A percentile compares a stretch with the other conserved stretches of the same genome.
phyloP scores from a whole-genome alignment of 306 rosid species.

The Pyrus communis region DNA sequence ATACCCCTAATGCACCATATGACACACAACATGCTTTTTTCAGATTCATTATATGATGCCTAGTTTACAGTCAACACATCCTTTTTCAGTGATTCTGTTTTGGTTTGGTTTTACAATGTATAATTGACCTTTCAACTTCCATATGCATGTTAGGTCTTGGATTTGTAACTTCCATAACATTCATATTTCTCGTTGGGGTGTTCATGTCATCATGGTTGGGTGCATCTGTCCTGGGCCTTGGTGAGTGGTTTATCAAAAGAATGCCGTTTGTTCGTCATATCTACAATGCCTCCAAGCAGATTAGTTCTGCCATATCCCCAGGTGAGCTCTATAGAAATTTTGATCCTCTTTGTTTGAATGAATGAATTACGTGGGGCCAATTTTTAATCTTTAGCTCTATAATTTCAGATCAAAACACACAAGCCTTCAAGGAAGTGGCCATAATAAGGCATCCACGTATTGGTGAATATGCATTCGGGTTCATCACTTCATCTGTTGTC shows the following conservation, averaged over 20 bases:
- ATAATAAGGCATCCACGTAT: conserved; percentile 88
- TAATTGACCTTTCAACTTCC: conserved; percentile 4
- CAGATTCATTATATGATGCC: not conserved
- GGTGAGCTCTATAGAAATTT: conserved; percentile 36
- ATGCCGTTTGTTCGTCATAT: conserved; percentile 93
- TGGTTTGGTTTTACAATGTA: not conserved
- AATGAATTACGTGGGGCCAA: conserved; percentile 8
- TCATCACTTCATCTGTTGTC: conserved; percentile 72
- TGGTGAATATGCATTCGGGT: conserved; percentile 93
- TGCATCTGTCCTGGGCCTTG: conserved; percentile 81
- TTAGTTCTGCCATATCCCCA: conserved; percentile 88
- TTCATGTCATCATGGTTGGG: conserved; percentile 99
- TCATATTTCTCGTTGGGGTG: conserved; percentile 86
- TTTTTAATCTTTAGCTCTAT: not conserved
- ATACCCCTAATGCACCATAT: not conserved
- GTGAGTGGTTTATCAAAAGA: conserved; percentile 90
- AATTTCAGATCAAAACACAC: conserved; percentile 72
- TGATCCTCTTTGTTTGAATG: not conserved
- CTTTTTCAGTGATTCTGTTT: not conserved
- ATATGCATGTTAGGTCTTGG: conserved; percentile 63
- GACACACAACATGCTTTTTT: not conserved
- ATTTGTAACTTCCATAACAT: conserved; percentile 74
- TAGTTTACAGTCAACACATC: not conserved
- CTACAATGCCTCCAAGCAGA: conserved; percentile 90
- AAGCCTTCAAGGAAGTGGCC: conserved; percentile 93